Evolutionary conservation across 371 early-diverging fungal species (phyloP).

Genomic region (Rhizopus arrhizus): DNA sequence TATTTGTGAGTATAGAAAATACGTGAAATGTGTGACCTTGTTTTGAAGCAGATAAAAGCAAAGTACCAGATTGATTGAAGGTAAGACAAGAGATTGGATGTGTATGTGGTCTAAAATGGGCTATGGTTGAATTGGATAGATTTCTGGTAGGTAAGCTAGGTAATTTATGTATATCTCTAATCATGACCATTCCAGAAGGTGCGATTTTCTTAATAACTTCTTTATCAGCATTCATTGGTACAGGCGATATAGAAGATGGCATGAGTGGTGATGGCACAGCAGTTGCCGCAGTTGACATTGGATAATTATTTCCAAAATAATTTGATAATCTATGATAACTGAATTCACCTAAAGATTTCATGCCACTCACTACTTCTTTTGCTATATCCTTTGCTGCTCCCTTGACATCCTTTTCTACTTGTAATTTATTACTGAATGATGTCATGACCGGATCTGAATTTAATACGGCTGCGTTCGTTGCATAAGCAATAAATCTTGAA

Average conservation of each 20-base stretch:
- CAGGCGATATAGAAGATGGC: not conserved
- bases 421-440: conserved; percentile 30
- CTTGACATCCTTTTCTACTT: conserved; percentile 54
- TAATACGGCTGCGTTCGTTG: conserved; percentile 50
- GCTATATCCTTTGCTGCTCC: conserved; percentile 68
- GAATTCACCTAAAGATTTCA: conserved; percentile 62
- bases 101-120: conserved; percentile 78
- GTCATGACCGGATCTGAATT: conserved; percentile 42
- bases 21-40: conserved; percentile 80
- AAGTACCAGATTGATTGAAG: conserved; percentile 70
- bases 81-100: conserved; percentile 68
- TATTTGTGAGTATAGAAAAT: conserved; percentile 52
- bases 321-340: conserved; percentile 53
- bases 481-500: conserved; percentile 67
- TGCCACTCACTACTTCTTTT: conserved; percentile 73
- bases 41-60: conserved; percentile 72
- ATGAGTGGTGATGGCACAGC: not conserved
- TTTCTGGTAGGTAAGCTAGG: conserved; percentile 35
- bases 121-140: conserved; percentile 45
- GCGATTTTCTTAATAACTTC: conserved; percentile 24
- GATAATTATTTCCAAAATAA: conserved; percentile 42
- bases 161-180: conserved; percentile 48
- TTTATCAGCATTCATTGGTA: not conserved
- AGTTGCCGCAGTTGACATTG: not conserved
- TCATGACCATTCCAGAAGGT: conserved; percentile 57